Base-by-base conservation (phyloP, 805 yeast genomes). In the Zygosaccharomyces pseudorouxii region DNA sequence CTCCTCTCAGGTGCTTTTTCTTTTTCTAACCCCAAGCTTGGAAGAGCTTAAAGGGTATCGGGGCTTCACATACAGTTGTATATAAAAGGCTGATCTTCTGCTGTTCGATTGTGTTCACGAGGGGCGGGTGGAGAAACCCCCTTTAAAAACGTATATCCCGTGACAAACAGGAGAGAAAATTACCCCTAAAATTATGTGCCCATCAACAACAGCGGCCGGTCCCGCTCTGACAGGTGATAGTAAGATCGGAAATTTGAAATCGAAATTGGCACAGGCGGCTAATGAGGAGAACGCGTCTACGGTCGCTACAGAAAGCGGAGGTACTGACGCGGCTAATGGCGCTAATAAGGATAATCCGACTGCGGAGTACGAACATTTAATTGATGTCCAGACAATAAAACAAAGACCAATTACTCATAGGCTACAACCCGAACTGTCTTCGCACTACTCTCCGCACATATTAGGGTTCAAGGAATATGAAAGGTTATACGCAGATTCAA, bases 401-500 rank as follows among this genome's bases (percentile, higher is more conserved):
- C 64, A 62, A 43, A 42, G 45, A 31, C 54, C 64, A 5, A 48
- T 60, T 29, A 39, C 49, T 12, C 48, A 57, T 30, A 45, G 68
- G 49, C 43, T 62, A 46, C 54, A 52, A 45, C 46, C 54, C 11
- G 46, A 48, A 27, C 41, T 55, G 28, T 53, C 52, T 4, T 29
- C 48, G 52, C 72, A 73, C 20, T 67, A 74, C 46, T 65, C 72
- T 39, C 84, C 92, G 18, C 80, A 80, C 60, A 63, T 88, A 50
- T 69, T 75, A 43, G 71, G 79, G 36, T 63, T 87, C 45, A 86
- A 80, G 10, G 84, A 88, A 56, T 90, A 90, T 75, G 69, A 79
- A 54, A 66, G 72, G 51, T 61, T 88, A 70, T 87, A 90, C 73
- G 67, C 79, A 54, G 75, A 86, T 73, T 86, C 95, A 22, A 80